A percentile compares a stretch with the other conserved stretches of the same genome.
Conservation (phyloP, 257 asterid genomes). For the Handroanthus guayacan region DNA sequence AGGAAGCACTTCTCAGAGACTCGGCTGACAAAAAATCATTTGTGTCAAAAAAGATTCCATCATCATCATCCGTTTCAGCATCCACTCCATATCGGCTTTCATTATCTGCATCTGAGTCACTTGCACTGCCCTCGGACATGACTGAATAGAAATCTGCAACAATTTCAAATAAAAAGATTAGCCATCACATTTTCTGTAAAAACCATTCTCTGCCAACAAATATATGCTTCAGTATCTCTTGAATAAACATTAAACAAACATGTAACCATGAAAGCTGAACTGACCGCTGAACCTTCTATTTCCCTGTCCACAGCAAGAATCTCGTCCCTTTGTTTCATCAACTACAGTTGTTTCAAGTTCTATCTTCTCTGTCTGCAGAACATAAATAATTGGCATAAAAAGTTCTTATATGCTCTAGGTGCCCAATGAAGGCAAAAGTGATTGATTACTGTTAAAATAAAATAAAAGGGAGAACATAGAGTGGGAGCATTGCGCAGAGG, state of each 20-base stretch:
- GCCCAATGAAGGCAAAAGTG: constrained; percentile 1
- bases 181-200: constrained; percentile 25
- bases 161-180: constrained; percentile 13
- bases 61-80: constrained; percentile 92
- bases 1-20: constrained; percentile 88
- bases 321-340: constrained; percentile 96
- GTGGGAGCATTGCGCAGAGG: no score
- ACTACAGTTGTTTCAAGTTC: constrained; percentile 98
- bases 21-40: constrained; percentile 90
- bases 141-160: constrained; percentile 92
- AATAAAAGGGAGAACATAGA: no score
- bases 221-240: constrained; percentile 16
- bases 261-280: constrained; percentile 44
- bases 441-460: no score
- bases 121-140: constrained; percentile 93
- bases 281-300: constrained; percentile 95
- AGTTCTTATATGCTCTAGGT: constrained; percentile 23
- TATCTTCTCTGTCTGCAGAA: constrained; percentile 85
- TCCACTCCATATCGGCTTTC: constrained; percentile 88
- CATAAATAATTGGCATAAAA: constrained; percentile 27
- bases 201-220: constrained; percentile 20
- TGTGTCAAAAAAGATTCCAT: constrained; percentile 81
- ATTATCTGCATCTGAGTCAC: constrained; percentile 93
- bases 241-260: constrained; percentile 12
- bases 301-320: constrained; percentile 91